phyloP scores from a whole-genome alignment of 495 filamentous ascomycete species.

The Penicillium malachiteum region DNA sequence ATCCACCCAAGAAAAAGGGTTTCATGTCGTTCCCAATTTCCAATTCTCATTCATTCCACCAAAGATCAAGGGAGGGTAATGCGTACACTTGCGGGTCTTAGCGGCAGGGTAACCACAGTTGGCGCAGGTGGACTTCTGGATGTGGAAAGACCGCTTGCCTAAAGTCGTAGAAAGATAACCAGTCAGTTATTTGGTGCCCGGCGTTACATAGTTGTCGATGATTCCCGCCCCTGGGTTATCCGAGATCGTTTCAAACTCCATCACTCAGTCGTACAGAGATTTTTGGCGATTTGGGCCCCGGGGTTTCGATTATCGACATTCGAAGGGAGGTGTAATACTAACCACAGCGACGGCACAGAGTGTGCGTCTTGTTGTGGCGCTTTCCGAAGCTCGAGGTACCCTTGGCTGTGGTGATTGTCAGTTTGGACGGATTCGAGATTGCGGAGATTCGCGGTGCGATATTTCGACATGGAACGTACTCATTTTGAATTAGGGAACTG shows the following conservation, averaged over 20 bases:
- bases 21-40: conserved; percentile 1
- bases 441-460: conserved; percentile 25
- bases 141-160: conserved; percentile 96
- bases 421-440: conserved; percentile 34
- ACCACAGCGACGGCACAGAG: conserved; percentile 99
- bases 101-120: conserved; percentile 97
- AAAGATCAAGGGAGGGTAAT: conserved; percentile 22
- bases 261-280: conserved; percentile 22
- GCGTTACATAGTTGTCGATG: not conserved
- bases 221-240: conserved; percentile 12
- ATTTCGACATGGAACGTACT: conserved; percentile 50
- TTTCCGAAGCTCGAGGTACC: conserved; percentile 97
- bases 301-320: conserved; percentile 11
- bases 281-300: conserved; percentile 25
- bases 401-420: conserved; percentile 65
- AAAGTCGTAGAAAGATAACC: conserved; percentile 28
- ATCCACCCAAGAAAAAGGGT: not conserved
- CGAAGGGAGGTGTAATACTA: conserved; percentile 48
- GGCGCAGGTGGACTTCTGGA: conserved; percentile 98
- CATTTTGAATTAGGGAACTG: conserved; percentile 64
- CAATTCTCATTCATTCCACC: too few relatives aligned
- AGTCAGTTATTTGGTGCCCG: conserved; percentile 24
- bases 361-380: conserved; percentile 99
- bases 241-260: conserved; percentile 14
- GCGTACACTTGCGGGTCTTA: conserved; percentile 98